Percentiles rank a stretch among this genome's conserved stretches.
phyloP scores from a whole-genome alignment of 2,329 filamentous ascomycete genomes.

The Calonectria hawksworthii region DNA sequence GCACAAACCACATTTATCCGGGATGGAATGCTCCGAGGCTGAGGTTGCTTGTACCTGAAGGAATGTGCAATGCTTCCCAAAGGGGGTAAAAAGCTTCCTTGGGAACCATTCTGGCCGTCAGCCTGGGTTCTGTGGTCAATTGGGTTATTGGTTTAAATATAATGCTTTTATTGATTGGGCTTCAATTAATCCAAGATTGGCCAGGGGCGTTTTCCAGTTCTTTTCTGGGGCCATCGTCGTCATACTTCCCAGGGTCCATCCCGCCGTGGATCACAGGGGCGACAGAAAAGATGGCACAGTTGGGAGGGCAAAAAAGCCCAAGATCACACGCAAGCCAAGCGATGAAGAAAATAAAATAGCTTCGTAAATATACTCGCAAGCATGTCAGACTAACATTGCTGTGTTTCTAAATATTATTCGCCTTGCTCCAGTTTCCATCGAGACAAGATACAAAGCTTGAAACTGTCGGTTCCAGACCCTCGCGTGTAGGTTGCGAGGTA shows the following conservation, averaged over 20 bases:
- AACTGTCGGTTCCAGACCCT: neutral
- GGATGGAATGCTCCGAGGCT: slow-evolving; percentile 17
- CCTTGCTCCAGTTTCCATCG: neutral
- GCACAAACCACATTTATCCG: slow-evolving; percentile 22
- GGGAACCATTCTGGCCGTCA: neutral
- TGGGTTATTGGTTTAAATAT: neutral
- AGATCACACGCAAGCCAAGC: neutral
- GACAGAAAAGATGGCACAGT: neutral
- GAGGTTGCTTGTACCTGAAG: slow-evolving; percentile 16
- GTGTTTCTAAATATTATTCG: neutral
- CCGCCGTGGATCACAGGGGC: neutral
- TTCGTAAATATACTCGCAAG: neutral
- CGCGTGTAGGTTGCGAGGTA: neutral
- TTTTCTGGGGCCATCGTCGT: neutral
- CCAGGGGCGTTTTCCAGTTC: neutral
- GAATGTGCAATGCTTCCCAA: neutral
- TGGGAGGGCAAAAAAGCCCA: neutral
- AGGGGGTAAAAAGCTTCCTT: neutral
- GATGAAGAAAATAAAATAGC: neutral
- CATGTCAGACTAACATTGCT: neutral
- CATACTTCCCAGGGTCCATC: slow-evolving; percentile 4
- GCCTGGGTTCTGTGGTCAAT: neutral
- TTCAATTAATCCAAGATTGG: neutral
- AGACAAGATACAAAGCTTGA: neutral
- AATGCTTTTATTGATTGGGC: neutral